phyloP scores from a whole-genome alignment of 306 rosid species.

The Morella rubra region DNA sequence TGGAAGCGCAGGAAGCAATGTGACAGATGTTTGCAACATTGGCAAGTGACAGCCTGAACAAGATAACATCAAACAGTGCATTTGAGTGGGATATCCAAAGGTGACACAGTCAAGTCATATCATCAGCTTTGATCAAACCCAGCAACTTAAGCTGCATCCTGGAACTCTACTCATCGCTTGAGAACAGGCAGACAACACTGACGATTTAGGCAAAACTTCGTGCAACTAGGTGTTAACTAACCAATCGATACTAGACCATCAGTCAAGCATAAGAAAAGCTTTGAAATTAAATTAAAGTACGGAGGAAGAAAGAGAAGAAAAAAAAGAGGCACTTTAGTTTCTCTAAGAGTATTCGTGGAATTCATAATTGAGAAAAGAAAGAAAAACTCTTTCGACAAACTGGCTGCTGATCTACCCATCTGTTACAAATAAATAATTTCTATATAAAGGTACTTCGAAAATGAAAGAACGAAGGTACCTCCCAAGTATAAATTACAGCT shows the following conservation, averaged over 20 bases:
- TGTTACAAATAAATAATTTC: constrained; percentile 32
- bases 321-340: neutral
- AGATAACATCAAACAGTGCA: too few species aligned
- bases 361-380: neutral
- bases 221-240: too few species aligned
- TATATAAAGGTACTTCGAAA: constrained; percentile 22
- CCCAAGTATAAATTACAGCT: constrained; percentile 20
- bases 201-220: too few species aligned
- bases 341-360: neutral
- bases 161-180: too few species aligned
- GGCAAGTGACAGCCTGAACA: too few species aligned
- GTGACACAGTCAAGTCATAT: too few species aligned
- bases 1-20: too few species aligned
- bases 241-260: neutral
- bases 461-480: constrained; percentile 18
- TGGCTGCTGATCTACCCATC: constrained; percentile 29
- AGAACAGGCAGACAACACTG: too few species aligned
- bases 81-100: too few species aligned
- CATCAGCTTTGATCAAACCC: too few species aligned
- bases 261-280: neutral
- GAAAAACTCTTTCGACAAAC: constrained; percentile 1
- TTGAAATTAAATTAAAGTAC: constrained; percentile 13
- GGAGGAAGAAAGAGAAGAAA: constrained; percentile 2
- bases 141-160: too few species aligned
- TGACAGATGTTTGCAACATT: too few species aligned